These are phyloP conservation scores for Russula sp. DNA, from an alignment of 768 basidiomycete species.

Conservation along the genomic window DNA sequence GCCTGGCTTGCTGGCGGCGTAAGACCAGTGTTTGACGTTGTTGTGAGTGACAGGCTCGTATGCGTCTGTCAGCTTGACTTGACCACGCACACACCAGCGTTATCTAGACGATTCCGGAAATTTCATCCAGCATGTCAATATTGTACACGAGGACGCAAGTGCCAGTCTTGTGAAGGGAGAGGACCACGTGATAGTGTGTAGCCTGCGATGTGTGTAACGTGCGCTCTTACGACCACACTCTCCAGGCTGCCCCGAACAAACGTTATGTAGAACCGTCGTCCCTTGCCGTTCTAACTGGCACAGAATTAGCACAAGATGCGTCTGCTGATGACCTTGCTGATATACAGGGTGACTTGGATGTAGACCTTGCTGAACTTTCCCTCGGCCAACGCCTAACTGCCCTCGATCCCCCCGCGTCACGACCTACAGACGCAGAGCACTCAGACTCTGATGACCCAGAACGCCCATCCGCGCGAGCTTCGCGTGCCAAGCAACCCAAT, in stretches of 20 bases:
- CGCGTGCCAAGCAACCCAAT: constrained; percentile 39
- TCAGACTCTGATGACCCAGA: constrained; percentile 46
- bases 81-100: constrained; percentile 31
- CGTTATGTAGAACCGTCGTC: constrained; percentile 62
- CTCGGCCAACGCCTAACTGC: constrained; percentile 86
- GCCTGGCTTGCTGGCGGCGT: constrained; percentile 50
- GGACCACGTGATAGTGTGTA: constrained; percentile 8
- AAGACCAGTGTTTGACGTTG: constrained; percentile 49
- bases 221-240: neutral
- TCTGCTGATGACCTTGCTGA: constrained; percentile 45
- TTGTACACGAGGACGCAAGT: constrained; percentile 34
- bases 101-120: constrained; percentile 48
- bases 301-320: constrained; percentile 52
- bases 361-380: constrained; percentile 83
- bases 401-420: constrained; percentile 40
- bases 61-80: constrained; percentile 5
- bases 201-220: neutral
- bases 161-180: constrained; percentile 23
- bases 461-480: constrained; percentile 21
- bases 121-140: constrained; percentile 43
- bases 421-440: constrained; percentile 31
- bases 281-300: constrained; percentile 59
- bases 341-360: constrained; percentile 66
- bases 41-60: constrained; percentile 37
- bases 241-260: constrained; percentile 43